These are phyloP conservation scores for Suhomyces wounanorum DNA, from an alignment of 1,139 yeast species.

Conservation along the genomic window DNA sequence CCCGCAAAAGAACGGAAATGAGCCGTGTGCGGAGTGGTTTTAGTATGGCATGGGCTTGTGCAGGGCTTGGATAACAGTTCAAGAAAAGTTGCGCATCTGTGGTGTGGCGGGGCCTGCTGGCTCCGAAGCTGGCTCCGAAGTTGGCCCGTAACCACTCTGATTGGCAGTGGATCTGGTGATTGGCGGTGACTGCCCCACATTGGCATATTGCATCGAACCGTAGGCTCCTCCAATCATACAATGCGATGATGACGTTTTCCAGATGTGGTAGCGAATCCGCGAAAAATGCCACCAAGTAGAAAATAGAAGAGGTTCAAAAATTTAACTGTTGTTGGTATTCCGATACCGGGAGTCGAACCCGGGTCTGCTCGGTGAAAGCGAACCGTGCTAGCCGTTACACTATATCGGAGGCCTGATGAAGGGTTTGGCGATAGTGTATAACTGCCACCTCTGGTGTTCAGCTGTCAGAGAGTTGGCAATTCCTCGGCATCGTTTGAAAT, in stretches of 20 bases:
- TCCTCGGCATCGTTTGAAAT: background rate
- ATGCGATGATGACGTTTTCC: too few species aligned
- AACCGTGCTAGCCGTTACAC: conserved; percentile 85
- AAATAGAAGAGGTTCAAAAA: too few species aligned
- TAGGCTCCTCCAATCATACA: too few species aligned
- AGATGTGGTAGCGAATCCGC: too few species aligned
- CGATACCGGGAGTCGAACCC: conserved; percentile 84
- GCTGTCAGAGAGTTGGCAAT: background rate
- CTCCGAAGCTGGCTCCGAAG: too few species aligned
- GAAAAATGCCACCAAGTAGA: too few species aligned
- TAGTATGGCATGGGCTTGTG: background rate
- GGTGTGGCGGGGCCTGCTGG: too few species aligned
- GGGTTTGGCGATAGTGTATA: background rate
- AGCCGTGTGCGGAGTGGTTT: background rate
- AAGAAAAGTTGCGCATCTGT: too few species aligned
- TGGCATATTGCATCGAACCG: too few species aligned
- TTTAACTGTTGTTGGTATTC: conserved; percentile 32
- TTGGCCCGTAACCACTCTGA: too few species aligned
- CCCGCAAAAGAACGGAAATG: background rate
- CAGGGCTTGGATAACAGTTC: background rate
- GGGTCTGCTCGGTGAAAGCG: conserved; percentile 82
- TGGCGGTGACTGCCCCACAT: too few species aligned
- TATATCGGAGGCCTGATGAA: conserved; percentile 52
- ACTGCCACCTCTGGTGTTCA: background rate
- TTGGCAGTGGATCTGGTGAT: too few species aligned